Evolutionary conservation across 148 eudicot genomes (phyloP).

Genomic region (Rheum nobile): DNA sequence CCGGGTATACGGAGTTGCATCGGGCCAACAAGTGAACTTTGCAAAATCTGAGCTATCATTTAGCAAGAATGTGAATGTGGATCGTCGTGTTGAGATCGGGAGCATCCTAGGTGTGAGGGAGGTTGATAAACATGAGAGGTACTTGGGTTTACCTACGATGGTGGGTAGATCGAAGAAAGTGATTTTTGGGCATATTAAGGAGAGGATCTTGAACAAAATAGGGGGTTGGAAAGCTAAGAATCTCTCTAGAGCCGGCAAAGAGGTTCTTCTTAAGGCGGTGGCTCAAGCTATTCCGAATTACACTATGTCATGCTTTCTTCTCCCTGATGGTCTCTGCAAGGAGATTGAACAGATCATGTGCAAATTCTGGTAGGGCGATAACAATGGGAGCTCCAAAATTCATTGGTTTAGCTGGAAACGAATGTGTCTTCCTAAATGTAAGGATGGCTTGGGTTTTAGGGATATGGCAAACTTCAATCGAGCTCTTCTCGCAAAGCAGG

Average conservation of each 20-base stretch:
- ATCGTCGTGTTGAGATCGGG: too few relatives aligned
- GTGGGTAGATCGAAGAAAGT: too few relatives aligned
- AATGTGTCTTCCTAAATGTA: neutral
- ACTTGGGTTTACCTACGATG: too few relatives aligned
- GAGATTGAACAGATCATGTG: neutral
- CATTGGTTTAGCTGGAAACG: neutral
- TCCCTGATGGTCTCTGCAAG: neutral
- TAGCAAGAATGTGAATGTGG: too few relatives aligned
- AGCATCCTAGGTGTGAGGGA: too few relatives aligned
- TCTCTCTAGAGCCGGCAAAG: neutral
- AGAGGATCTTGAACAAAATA: neutral
- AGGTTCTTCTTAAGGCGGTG: neutral
- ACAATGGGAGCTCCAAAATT: neutral
- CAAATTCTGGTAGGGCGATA: neutral
- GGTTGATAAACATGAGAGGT: too few relatives aligned
- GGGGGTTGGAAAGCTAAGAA: neutral
- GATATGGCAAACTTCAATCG: neutral
- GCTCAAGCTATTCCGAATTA: neutral
- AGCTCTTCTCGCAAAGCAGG: neutral
- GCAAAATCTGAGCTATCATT: too few relatives aligned
- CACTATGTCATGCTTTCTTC: neutral
- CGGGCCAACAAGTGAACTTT: too few relatives aligned
- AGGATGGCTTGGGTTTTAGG: neutral
- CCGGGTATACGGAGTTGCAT: too few relatives aligned
- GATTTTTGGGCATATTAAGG: too few relatives aligned